Evolutionary conservation across 352 stramenopile species (phyloP).

Genomic region (Pilasporangium apinafurcum): DNA sequence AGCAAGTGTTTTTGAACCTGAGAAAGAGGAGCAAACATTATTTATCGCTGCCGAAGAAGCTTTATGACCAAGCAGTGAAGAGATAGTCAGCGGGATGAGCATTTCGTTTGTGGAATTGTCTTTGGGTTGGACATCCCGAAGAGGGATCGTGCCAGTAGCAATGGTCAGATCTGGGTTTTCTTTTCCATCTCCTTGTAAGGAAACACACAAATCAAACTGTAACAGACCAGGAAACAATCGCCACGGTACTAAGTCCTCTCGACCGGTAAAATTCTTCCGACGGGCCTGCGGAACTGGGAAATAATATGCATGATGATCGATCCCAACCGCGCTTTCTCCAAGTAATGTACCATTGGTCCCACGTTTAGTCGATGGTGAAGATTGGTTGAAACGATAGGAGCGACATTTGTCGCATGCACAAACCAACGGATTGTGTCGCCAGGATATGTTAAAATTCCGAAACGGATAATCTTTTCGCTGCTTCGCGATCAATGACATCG

Average conservation of each 20-base stretch:
- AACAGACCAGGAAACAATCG: constrained; percentile 63
- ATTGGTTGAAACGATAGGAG: constrained; percentile 11
- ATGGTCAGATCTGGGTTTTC: constrained; percentile 60
- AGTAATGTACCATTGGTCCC: background rate
- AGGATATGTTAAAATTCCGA: constrained; percentile 76
- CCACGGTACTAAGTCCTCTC: constrained; percentile 73
- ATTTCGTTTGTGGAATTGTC: constrained; percentile 28
- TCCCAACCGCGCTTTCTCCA: too few relatives aligned
- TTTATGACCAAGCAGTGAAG: constrained; percentile 12
- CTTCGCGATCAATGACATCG: constrained; percentile 38
- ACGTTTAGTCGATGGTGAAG: background rate
- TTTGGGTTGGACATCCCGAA: constrained; percentile 26
- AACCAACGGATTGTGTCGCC: constrained; percentile 39
- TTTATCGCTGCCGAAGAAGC: background rate
- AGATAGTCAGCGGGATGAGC: constrained; percentile 24
- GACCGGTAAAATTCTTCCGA: constrained; percentile 71
- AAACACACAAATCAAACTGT: constrained; percentile 72
- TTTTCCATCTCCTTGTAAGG: constrained; percentile 59
- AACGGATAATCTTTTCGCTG: constrained; percentile 60
- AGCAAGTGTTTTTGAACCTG: constrained; percentile 1
- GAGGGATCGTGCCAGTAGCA: constrained; percentile 38
- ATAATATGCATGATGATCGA: constrained; percentile 81
- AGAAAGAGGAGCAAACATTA: background rate
- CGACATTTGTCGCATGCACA: constrained; percentile 53
- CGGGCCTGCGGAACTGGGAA: constrained; percentile 74